Conservation (phyloP, 495 filamentous ascomycete species). For the Penicillium coffeae region DNA sequence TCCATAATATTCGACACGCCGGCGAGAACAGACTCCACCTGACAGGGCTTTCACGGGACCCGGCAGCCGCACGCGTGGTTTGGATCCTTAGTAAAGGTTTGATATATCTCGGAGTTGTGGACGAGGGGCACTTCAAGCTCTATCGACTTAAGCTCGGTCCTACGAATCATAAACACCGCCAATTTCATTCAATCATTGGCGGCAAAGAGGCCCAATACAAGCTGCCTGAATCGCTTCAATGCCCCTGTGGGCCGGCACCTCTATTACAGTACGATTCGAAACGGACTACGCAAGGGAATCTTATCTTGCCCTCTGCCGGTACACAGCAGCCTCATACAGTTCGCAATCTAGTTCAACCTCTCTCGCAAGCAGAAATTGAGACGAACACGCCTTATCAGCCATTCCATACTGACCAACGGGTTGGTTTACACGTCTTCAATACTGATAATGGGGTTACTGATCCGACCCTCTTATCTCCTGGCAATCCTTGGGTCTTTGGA, state of each 20-base stretch:
- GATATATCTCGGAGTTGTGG: conserved; percentile 35
- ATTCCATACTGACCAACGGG: conserved; percentile 81
- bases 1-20: conserved; percentile 74
- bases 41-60: conserved; percentile 49
- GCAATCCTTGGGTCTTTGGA: conserved; percentile 67
- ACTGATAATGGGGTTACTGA: conserved; percentile 17
- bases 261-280: conserved; percentile 29
- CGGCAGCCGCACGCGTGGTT: conserved; percentile 36
- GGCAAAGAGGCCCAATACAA: conserved; percentile 62
- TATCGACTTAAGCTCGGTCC: conserved; percentile 57
- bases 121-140: conserved; percentile 52
- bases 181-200: conserved; percentile 51
- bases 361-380: conserved; percentile 88
- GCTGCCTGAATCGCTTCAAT: conserved; percentile 45
- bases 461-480: conserved; percentile 18
- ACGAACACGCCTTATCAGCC: conserved; percentile 87
- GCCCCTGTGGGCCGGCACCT: conserved; percentile 35
- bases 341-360: conserved; percentile 43
- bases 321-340: conserved; percentile 25
- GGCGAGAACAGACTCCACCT: conserved; percentile 82
- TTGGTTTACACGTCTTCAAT: conserved; percentile 62
- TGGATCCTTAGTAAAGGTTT: conserved; percentile 38
- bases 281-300: conserved; percentile 22
- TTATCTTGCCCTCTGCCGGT: conserved; percentile 33
- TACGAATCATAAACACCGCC: conserved; percentile 38